Evolutionary conservation across 2,329 filamentous ascomycete genomes (phyloP).

Genomic region (Hawksworthiomyces lignivorus): DNA sequence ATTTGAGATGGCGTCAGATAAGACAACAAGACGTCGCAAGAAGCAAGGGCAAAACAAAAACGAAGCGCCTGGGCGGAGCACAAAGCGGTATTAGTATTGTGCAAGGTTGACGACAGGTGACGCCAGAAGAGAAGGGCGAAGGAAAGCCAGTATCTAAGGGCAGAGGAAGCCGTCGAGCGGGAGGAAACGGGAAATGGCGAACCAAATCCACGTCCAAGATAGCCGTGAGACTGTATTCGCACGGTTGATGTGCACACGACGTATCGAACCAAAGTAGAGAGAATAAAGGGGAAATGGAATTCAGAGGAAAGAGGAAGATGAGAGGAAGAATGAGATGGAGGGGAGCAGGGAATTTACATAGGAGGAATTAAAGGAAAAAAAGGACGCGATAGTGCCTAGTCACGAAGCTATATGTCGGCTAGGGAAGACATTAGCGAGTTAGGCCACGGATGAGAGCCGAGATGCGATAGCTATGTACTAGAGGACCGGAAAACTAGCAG

Average conservation of each 20-base stretch:
- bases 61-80: not conserved
- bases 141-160: not conserved
- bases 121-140: conserved; percentile 1
- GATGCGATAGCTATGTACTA: too few species aligned
- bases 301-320: not conserved
- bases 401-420: conserved; percentile 3
- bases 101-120: not conserved
- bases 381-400: not conserved
- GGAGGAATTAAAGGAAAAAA: not conserved
- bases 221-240: not conserved
- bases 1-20: conserved; percentile 16
- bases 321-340: not conserved
- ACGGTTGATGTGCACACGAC: not conserved
- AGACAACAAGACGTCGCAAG: conserved; percentile 6
- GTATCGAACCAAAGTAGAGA: too few species aligned
- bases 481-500: too few species aligned
- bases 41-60: not conserved
- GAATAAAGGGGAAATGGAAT: not conserved
- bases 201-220: not conserved
- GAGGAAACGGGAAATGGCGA: not conserved
- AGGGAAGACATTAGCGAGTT: not conserved
- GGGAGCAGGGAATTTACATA: not conserved
- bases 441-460: too few species aligned
- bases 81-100: conserved; percentile 2
- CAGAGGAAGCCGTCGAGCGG: not conserved